Base-by-base conservation (phyloP, 176 grass and related monocot genomes). In the Eremochloa ophiuroides region DNA sequence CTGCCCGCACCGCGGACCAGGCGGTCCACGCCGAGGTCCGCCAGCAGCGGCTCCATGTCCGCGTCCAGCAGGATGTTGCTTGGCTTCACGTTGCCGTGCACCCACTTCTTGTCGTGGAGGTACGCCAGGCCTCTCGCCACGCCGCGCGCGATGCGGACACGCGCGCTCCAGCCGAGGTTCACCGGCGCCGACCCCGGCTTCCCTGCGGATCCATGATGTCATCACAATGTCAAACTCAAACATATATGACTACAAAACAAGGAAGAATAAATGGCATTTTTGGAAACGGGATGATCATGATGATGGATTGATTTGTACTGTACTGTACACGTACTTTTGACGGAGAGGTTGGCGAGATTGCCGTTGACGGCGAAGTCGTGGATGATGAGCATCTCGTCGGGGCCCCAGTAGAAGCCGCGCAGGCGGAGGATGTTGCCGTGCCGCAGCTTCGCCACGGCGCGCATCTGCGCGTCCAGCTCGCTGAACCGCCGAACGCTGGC, bases 301-400 rank as follows among this genome's bases (percentile, higher is more conserved):
- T 53, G 50, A 53, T 53, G 18, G 7, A 48, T 51, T 48, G 46
- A 18, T 48, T 48, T n/a, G n/a, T n/a, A n/a, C n/a, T n/a, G n/a
- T n/a, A n/a, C n/a, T n/a, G n/a, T n/a, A n/a, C n/a, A n/a, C n/a
- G 41, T 89, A 94, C 95, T 91, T 44, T 78, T 88, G 50, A 93
- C 11, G 65, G 86, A 89, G 88, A 91, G 63, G 83, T 93, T 98
- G 56, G 84, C 73, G 76, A 97, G 92, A 88, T 79, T 94, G 84
- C 95, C 95, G 47, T 97, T 97, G 48, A 74, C 60, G 20, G 92
- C 95, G 43, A 87, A 94, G 56, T 97, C 95, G 68, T 92, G 92
- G 88, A 97, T 97, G 80, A 97, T 76, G 33, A 97, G 89, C 88
- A 92, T 89, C 90, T 97, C 95, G 34, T 97, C 92, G 14, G 92